A percentile compares a stretch with the other conserved stretches of the same genome.
Conservation (phyloP, 306 rosid species). For the Cicer chorassanicum region DNA sequence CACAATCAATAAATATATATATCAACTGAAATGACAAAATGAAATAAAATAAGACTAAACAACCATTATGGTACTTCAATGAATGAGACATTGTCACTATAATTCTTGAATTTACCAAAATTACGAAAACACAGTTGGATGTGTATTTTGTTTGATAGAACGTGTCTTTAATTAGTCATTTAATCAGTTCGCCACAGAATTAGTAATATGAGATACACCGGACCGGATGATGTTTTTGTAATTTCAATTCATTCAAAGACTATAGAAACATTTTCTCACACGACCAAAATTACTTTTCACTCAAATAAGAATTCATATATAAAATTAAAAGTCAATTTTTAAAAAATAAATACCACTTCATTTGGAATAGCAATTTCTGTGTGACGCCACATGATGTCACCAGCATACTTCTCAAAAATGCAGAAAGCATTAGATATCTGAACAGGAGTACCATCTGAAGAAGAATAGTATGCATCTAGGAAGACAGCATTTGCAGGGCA, state of each 20-base stretch:
- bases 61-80: too few relatives aligned
- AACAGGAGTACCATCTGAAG: constrained; percentile 52
- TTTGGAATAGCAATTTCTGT: constrained; percentile 48
- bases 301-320: background rate
- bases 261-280: too few relatives aligned
- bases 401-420: constrained; percentile 62
- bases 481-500: constrained; percentile 69
- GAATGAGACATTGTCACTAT: too few relatives aligned
- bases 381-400: constrained; percentile 75
- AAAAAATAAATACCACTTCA: constrained; percentile 10
- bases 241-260: too few relatives aligned
- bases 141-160: too few relatives aligned
- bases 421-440: constrained; percentile 59
- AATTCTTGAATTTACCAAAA: too few relatives aligned
- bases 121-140: too few relatives aligned
- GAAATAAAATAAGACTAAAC: background rate
- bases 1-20: background rate
- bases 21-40: background rate
- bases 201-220: too few relatives aligned
- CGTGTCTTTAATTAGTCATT: too few relatives aligned
- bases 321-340: background rate
- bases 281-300: too few relatives aligned
- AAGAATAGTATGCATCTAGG: constrained; percentile 56
- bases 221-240: too few relatives aligned
- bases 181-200: too few relatives aligned